Evolutionary conservation across 768 basidiomycete genomes (phyloP).

Genomic region (Rhodotorula sphaerocarpa): DNA sequence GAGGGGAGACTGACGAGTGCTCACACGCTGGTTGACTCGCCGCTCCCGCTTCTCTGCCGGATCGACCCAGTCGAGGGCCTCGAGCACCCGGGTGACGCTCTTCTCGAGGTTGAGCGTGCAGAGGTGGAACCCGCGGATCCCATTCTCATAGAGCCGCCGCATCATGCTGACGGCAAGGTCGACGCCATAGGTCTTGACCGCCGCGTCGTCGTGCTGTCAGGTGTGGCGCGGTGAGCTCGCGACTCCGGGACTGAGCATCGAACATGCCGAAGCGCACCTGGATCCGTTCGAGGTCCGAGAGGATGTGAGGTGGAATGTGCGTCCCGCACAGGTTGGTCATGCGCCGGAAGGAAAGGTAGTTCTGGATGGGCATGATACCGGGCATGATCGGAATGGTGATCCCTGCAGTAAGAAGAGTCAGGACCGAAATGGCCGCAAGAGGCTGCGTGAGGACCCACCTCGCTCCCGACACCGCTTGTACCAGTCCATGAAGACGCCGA

Average conservation of each 20-base stretch:
- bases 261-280: constrained; percentile 50
- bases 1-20: not conserved
- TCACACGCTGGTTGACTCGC: constrained; percentile 20
- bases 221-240: not conserved
- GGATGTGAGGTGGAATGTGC: constrained; percentile 60
- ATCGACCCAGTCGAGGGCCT: constrained; percentile 62
- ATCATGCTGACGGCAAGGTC: constrained; percentile 75
- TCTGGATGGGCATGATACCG: constrained; percentile 96
- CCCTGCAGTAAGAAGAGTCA: constrained; percentile 49
- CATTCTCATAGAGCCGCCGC: constrained; percentile 51
- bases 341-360: constrained; percentile 83
- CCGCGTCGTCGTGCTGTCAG: constrained; percentile 81
- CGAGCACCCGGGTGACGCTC: constrained; percentile 77
- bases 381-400: constrained; percentile 85
- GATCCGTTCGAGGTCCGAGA: constrained; percentile 63
- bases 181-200: constrained; percentile 92
- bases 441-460: constrained; percentile 52
- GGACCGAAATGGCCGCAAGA: too few species aligned
- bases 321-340: constrained; percentile 81
- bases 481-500: constrained; percentile 78
- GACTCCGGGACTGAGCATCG: not conserved
- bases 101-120: constrained; percentile 97
- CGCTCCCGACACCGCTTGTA: constrained; percentile 58
- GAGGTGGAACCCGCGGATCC: constrained; percentile 80
- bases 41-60: constrained; percentile 11